These are phyloP conservation scores for Nitzschia inconspicua DNA, from an alignment of 108 stramenopile species.

Conservation along the genomic window DNA sequence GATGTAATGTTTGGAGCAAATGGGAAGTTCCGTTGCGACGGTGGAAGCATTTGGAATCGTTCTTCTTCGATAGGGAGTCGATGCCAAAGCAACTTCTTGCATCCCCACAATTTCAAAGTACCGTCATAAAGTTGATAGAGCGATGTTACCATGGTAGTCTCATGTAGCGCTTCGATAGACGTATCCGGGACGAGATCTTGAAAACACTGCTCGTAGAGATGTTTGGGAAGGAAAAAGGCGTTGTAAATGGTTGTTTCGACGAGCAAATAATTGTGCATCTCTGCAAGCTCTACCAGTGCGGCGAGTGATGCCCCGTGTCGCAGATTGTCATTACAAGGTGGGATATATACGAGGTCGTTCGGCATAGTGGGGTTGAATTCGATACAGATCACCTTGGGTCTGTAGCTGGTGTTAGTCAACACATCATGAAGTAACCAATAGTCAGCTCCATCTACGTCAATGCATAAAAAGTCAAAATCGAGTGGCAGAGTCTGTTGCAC, in stretches of 20 bases:
- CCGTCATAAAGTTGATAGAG: constrained; percentile 87
- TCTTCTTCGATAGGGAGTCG: constrained; percentile 54
- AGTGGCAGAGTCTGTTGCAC: constrained; percentile 31
- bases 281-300: constrained; percentile 66
- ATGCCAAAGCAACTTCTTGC: constrained; percentile 80
- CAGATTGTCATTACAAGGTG: constrained; percentile 36
- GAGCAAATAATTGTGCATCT: constrained; percentile 41
- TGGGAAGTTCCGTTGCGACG: constrained; percentile 52
- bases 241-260: constrained; percentile 81
- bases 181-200: constrained; percentile 40
- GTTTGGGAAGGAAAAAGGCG: constrained; percentile 63
- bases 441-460: constrained; percentile 82
- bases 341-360: constrained; percentile 69
- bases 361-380: constrained; percentile 89
- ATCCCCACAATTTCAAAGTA: constrained; percentile 66
- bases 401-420: constrained; percentile 21
- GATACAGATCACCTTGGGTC: constrained; percentile 64
- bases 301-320: constrained; percentile 74
- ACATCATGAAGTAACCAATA: constrained; percentile 67
- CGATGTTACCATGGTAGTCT: constrained; percentile 65
- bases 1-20: constrained; percentile 48
- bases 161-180: constrained; percentile 64
- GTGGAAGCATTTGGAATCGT: constrained; percentile 55
- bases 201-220: constrained; percentile 43
- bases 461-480: constrained; percentile 67